Evolutionary conservation across 495 filamentous ascomycete genomes (phyloP), one percentile per base, ranked within the genome.

Genomic region (Platismatia glauca): DNA sequence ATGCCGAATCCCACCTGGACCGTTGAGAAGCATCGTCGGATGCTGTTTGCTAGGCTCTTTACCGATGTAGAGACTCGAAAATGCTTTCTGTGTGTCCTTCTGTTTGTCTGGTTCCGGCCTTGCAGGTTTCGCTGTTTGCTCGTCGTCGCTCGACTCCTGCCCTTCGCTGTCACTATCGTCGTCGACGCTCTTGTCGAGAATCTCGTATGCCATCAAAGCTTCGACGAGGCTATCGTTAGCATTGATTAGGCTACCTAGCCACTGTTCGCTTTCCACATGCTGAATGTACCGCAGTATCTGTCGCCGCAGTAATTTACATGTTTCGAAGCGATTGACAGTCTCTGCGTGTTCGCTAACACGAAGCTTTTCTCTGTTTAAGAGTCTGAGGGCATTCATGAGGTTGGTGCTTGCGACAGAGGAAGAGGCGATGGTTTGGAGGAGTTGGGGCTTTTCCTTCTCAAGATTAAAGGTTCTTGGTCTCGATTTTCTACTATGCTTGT

Each of bases 101-200:
- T 59, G 60, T 55, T 43, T 33, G 22, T 48, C 46, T 39, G 66
- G 18, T 33, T 46, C 44, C 1, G 67, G 33, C 69, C 73, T 46
- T 35, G 65, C 20, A 39, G 64, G 57, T 27, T 55, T 52, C 37
- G 58, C 55, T 57, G 79, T 75, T 33, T 79, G 79, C 29, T 84
- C 63, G 57, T 86, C 83, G 56, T 84, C 82, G 67, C 72, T 75
- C 73, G 75, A 63, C 71, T 76, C 22, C 27, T 79, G 75, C 35
- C 79, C 76, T 33, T 97, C 95, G 57, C 90, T 96, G 71, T 99
- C 95, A 67, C 90, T 95, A 73, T 99, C 94, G 56, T 95, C 91
- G 64, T 97, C 92, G 62, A 97, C 87, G 64, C 94, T 96, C 66
- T 94, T 91, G 71, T 99, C 92, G 31, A 96, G 79, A 57, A 95